phyloP scores from a whole-genome alignment of 2,329 filamentous ascomycete genomes.

The Scytalidium lignicola region DNA sequence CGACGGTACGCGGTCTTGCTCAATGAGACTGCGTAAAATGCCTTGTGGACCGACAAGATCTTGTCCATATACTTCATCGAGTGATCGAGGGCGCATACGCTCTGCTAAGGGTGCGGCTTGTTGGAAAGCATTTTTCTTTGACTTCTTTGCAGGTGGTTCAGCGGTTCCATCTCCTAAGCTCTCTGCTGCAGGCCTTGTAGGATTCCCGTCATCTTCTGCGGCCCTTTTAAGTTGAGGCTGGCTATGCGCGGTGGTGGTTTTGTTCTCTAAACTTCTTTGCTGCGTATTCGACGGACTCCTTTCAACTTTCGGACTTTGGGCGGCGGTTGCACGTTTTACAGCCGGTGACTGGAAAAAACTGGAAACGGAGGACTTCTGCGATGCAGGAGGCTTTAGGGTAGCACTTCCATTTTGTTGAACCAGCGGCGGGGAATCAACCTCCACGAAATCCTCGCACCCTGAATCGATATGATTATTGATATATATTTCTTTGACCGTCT shows the following conservation, averaged over 20 bases:
- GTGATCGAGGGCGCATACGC: slow-evolving; percentile 78
- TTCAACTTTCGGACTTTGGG: slow-evolving; percentile 22
- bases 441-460: slow-evolving; percentile 63
- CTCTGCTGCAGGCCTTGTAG: background rate
- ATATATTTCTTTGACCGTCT: slow-evolving; percentile 62
- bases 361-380: slow-evolving; percentile 50
- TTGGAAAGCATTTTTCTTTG: slow-evolving; percentile 58
- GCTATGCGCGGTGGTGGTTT: slow-evolving; percentile 13
- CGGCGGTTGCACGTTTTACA: slow-evolving; percentile 43
- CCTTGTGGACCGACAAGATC: slow-evolving; percentile 81
- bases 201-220: background rate
- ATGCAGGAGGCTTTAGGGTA: slow-evolving; percentile 41
- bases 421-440: slow-evolving; percentile 37
- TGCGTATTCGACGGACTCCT: slow-evolving; percentile 27
- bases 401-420: slow-evolving; percentile 31
- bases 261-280: slow-evolving; percentile 27
- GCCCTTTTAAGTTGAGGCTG: slow-evolving; percentile 8
- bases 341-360: slow-evolving; percentile 59
- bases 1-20: slow-evolving; percentile 78
- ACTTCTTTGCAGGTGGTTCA: slow-evolving; percentile 49
- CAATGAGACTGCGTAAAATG: slow-evolving; percentile 81
- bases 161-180: slow-evolving; percentile 1
- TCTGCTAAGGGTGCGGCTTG: slow-evolving; percentile 83
- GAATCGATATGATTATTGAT: slow-evolving; percentile 95
- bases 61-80: slow-evolving; percentile 88